phyloP scores from a whole-genome alignment of 2,329 filamentous ascomycete genomes.

The Penicillium sp. region DNA sequence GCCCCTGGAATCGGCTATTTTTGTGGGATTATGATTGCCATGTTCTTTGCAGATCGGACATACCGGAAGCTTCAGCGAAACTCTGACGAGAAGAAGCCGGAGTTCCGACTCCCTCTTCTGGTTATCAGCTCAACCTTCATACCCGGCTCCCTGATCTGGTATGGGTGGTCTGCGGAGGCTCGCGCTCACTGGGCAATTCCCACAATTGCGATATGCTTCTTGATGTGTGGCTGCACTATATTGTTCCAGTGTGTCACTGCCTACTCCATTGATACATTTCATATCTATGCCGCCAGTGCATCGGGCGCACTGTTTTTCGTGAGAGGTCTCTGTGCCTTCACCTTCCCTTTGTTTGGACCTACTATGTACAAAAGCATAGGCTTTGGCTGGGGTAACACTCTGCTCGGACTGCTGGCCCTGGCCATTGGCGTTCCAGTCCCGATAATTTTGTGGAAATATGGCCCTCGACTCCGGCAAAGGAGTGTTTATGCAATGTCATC shows the following conservation, averaged over 20 bases:
- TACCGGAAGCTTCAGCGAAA: constrained; percentile 44
- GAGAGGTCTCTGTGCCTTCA: constrained; percentile 32
- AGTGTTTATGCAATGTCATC: background rate
- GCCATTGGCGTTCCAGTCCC: constrained; percentile 1
- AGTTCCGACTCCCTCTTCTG: constrained; percentile 60
- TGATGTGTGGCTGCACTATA: constrained; percentile 46
- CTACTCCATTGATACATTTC: constrained; percentile 36
- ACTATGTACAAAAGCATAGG: constrained; percentile 31
- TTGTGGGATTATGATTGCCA: constrained; percentile 48
- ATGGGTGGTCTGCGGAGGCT: constrained; percentile 54
- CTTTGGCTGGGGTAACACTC: constrained; percentile 34
- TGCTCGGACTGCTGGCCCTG: constrained; percentile 30
- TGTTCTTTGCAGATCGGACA: constrained; percentile 47
- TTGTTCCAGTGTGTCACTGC: constrained; percentile 42
- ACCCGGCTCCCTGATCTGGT: constrained; percentile 53
- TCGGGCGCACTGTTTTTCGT: constrained; percentile 29
- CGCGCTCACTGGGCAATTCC: constrained; percentile 52
- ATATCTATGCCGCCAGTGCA: constrained; percentile 33
- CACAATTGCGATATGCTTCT: constrained; percentile 51
- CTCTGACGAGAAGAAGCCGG: constrained; percentile 46
- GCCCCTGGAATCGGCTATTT: constrained; percentile 61
- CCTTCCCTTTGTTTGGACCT: constrained; percentile 36
- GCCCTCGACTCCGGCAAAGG: background rate
- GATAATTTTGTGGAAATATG: constrained; percentile 4
- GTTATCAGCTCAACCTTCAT: constrained; percentile 52